These are phyloP conservation scores for Nidularia sp. DNA, from an alignment of 768 basidiomycete genomes.

Conservation along the genomic window DNA sequence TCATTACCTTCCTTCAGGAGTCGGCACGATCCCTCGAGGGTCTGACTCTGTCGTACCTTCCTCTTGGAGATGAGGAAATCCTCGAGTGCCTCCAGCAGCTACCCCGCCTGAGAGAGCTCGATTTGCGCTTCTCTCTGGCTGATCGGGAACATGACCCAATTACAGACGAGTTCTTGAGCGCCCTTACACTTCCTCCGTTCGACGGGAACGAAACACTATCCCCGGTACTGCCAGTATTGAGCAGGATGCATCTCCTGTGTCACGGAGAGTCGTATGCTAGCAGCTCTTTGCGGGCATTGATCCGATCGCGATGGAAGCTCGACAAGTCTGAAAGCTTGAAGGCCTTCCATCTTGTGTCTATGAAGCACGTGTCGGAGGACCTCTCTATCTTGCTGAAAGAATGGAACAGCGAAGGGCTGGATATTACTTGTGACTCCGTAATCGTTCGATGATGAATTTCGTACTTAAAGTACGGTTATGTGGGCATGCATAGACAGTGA, in stretches of 20 bases:
- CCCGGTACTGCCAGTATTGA: conserved; percentile 17
- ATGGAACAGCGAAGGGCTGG: conserved; percentile 21
- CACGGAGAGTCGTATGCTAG: conserved; percentile 25
- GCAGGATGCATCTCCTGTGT: conserved; percentile 24
- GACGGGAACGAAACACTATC: background rate
- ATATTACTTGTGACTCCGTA: conserved; percentile 18
- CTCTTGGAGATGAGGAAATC: conserved; percentile 26
- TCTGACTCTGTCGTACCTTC: conserved; percentile 33
- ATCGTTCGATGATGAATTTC: conserved; percentile 8
- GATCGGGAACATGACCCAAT: conserved; percentile 30
- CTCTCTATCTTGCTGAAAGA: conserved; percentile 10
- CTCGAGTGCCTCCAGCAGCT: conserved; percentile 23
- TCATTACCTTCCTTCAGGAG: conserved; percentile 21
- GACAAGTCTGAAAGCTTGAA: conserved; percentile 12
- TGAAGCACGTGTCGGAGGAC: conserved; percentile 17
- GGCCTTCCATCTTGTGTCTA: conserved; percentile 22
- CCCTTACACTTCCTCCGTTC: conserved; percentile 8
- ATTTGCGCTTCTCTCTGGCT: conserved; percentile 28
- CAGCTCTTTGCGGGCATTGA: conserved; percentile 18
- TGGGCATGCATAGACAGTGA: too few species aligned
- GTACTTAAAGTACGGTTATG: too few species aligned
- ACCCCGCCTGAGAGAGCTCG: conserved; percentile 22
- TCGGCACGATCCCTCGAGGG: conserved; percentile 20
- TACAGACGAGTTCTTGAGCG: conserved; percentile 24
- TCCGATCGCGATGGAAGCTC: conserved; percentile 24